phyloP scores from a whole-genome alignment of 2,329 filamentous ascomycete genomes.

The Fusarium sp. region DNA sequence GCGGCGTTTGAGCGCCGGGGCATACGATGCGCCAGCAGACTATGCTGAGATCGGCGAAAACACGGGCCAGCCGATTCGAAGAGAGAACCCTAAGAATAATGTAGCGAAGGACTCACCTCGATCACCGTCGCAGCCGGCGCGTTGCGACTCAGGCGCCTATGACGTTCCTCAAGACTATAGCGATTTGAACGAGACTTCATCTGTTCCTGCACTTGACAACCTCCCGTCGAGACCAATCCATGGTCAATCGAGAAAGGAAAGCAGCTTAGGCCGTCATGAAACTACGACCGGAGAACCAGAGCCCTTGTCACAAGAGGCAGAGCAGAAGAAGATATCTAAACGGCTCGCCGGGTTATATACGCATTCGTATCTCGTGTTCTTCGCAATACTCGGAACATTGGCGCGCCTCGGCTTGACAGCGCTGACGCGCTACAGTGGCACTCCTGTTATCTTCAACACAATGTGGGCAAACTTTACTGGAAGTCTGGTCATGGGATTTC shows the following conservation, averaged over 20 bases:
- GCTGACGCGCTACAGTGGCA: slow-evolving; percentile 81
- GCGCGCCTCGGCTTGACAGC: slow-evolving; percentile 84
- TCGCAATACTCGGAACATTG: slow-evolving; percentile 86
- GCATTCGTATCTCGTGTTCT: slow-evolving; percentile 85
- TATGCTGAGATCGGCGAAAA: slow-evolving; percentile 7
- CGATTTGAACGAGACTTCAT: slow-evolving; percentile 58
- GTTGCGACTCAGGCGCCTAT: slow-evolving; percentile 41
- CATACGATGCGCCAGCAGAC: slow-evolving; percentile 3
- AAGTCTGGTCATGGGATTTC: slow-evolving; percentile 85
- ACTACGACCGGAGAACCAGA: slow-evolving; percentile 4
- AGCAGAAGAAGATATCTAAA: slow-evolving; percentile 56
- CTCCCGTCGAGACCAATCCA: background rate
- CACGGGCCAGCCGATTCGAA: background rate
- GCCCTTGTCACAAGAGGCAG: slow-evolving; percentile 20
- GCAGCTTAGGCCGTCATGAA: slow-evolving; percentile 15
- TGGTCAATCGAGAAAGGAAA: slow-evolving; percentile 18
- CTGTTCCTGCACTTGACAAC: slow-evolving; percentile 20
- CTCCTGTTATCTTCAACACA: slow-evolving; percentile 78
- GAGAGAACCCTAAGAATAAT: background rate
- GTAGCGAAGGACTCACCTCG: background rate
- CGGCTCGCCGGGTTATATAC: slow-evolving; percentile 74
- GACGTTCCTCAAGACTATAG: slow-evolving; percentile 51
- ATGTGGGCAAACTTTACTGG: slow-evolving; percentile 92
- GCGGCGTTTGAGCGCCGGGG: slow-evolving; percentile 2
- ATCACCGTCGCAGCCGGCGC: background rate